Base-by-base conservation (phyloP, 495 filamentous ascomycete genomes). In the Xylaria scruposa region DNA sequence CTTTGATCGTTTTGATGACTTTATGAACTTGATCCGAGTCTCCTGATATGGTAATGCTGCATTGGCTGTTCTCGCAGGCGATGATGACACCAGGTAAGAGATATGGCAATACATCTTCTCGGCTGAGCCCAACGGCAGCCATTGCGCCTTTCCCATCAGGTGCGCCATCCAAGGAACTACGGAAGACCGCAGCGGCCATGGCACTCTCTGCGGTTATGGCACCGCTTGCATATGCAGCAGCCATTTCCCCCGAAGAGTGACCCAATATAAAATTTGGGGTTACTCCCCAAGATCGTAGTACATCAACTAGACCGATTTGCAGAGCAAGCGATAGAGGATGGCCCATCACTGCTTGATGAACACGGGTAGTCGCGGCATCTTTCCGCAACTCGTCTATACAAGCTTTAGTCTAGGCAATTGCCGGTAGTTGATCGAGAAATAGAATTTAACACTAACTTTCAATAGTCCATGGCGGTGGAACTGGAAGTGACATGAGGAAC, bases 271-370 rank as follows among this genome's bases (percentile, higher is more conserved):
- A 78, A 21, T 70, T 71, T 0, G 87, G 84, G 0, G 63, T 65
- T 24, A 91, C 79, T 36, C 80, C 81, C 80, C 82, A 86, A 8
- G 77, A 79, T 1, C 67, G 62, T 4, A 90, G 75, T 2, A 89
- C 75, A 21, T 87, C 81, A 0, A 89, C 85, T 8, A 91, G 61
- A 3, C 83, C 84, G 17, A 87, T 72, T 67, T 87, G 83, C 6
- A 86, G 56, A 62, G 81, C 80, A 2, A 82, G 84, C 46, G 80
- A 88, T 21, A 81, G 49, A 13, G 84, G 77, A 64, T 86, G 85
- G 4, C 81, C 79, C 21, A 82, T 70, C 70, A 75, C 53, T 0
- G 82, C 78, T 19, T 75, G 46, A 49, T 82, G 68, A 66, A 76
- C 72, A 58, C 70, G 75, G 68, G 72, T 79, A 12, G 68, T 68